Conservation (phyloP, 202 grass and related monocot species). For the Elaeis oleifera region DNA sequence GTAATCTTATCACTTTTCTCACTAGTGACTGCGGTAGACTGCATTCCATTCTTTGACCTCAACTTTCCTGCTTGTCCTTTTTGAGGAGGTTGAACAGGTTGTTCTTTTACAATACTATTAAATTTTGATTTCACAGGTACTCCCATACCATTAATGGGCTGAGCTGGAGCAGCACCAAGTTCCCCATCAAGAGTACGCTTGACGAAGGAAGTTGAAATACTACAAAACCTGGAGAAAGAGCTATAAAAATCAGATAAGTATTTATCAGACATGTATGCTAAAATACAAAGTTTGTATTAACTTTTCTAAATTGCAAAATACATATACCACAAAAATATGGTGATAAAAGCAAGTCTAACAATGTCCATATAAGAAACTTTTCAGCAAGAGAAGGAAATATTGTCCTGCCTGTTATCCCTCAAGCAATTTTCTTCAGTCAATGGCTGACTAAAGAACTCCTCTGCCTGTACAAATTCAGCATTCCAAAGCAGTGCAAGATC, state of each 20-base stretch:
- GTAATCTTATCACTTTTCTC: slow-evolving; percentile 46
- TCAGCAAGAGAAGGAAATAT: slow-evolving; percentile 6
- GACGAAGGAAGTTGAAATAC: slow-evolving; percentile 63
- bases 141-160: slow-evolving; percentile 25
- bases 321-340: too few relatives aligned
- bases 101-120: slow-evolving; percentile 47
- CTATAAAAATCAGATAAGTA: slow-evolving; percentile 20
- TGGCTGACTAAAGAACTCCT: slow-evolving; percentile 76
- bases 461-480: slow-evolving; percentile 91
- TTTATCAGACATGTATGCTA: background rate
- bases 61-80: slow-evolving; percentile 26
- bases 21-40: background rate
- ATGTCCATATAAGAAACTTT: background rate
- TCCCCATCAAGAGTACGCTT: slow-evolving; percentile 54
- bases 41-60: slow-evolving; percentile 23
- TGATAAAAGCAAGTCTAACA: background rate
- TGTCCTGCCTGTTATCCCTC: slow-evolving; percentile 76
- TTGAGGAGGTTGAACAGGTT: slow-evolving; percentile 38
- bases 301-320: too few relatives aligned
- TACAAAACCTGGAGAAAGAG: slow-evolving; percentile 63
- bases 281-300: too few relatives aligned
- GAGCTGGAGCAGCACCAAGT: slow-evolving; percentile 31
- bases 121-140: slow-evolving; percentile 26
- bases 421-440: slow-evolving; percentile 74
- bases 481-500: slow-evolving; percentile 91